Evolutionary conservation across 192 early-diverging fungal species (phyloP), one percentile per base, ranked within the genome.

Genomic region (Coemansia sp.): DNA sequence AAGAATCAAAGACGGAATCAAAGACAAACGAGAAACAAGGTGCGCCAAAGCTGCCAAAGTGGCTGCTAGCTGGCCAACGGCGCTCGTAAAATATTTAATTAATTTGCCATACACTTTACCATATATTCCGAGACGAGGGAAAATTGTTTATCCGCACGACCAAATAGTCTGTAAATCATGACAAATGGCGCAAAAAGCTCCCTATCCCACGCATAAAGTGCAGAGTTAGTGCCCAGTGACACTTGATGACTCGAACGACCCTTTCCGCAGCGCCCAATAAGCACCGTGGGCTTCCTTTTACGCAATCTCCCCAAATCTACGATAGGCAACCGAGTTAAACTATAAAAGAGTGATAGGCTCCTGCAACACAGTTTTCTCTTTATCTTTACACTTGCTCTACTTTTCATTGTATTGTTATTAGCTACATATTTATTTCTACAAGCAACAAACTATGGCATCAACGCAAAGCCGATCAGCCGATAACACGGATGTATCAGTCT

Each of bases 31-130:
- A 31, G 31, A 31, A 31, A 7, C 10, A 21, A 11, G 15, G 23
- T 36, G 31, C 28, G 54, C n/a, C 54, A 28, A 56, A 47, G 28
- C 70, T 79, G 71, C 76, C 76, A 23, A 79, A 79, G 44, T 79
- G 76, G 76, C 73, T 79, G 28, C 23, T 64, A 20, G 76, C 76
- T 56, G 76, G 76, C 3, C 67, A 73, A 47, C 60, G 49, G 15
- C 71, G 64, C 28, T 64, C 56, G 17, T 60, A 60, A 26, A 8
- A 7, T 14, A 15, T 21, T 38, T 25, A 20, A 31, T 31, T 31
- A 6, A 49, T 49, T n/a, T 4, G 5, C 0, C 7, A n/a, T 49
- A 23, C 20, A 18, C 46, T 21, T 21, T 52, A 15, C 14, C 50
- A 52, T 15, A 52, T 15, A 52, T 15, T 52, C 21, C 21, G 25